Conservation (phyloP, 257 asterid genomes). For the Gardenia jasminoides region DNA sequence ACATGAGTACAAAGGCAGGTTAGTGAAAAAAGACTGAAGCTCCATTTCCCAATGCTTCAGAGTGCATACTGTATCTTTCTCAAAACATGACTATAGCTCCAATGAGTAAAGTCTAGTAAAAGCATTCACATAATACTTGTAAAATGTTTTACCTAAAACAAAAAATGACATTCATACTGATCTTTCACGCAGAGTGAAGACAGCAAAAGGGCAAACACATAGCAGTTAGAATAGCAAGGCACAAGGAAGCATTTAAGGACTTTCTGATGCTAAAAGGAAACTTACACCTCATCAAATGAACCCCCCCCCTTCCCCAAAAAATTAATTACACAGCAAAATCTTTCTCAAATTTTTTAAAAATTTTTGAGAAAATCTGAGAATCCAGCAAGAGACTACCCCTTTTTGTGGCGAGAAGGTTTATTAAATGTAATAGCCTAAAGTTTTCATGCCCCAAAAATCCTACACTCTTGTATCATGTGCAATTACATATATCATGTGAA, state of each 20-base stretch:
- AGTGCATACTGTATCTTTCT: neutral
- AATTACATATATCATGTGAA: neutral
- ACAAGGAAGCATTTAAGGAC: neutral
- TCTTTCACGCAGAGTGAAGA: neutral
- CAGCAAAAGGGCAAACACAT: neutral
- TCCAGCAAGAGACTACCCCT: too few species aligned
- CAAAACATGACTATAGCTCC: neutral
- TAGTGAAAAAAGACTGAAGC: too few species aligned
- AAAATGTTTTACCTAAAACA: neutral
- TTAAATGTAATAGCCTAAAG: neutral
- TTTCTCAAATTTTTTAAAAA: neutral
- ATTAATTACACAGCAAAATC: neutral
- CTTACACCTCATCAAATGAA: neutral
- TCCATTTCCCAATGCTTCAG: neutral
- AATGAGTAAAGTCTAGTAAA: neutral
- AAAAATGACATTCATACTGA: neutral
- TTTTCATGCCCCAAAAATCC: neutral
- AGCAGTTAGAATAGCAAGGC: neutral
- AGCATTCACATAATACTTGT: neutral
- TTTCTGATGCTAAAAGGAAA: neutral
- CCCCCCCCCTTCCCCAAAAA: too few species aligned
- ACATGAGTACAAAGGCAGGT: neutral
- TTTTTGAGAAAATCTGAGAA: neutral
- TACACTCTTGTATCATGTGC: neutral
- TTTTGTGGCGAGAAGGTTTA: neutral